Evolutionary conservation across 1,284 basidiomycete genomes (phyloP), one percentile per base, ranked within the genome.

Genomic region (Austropuccinia psidii): DNA sequence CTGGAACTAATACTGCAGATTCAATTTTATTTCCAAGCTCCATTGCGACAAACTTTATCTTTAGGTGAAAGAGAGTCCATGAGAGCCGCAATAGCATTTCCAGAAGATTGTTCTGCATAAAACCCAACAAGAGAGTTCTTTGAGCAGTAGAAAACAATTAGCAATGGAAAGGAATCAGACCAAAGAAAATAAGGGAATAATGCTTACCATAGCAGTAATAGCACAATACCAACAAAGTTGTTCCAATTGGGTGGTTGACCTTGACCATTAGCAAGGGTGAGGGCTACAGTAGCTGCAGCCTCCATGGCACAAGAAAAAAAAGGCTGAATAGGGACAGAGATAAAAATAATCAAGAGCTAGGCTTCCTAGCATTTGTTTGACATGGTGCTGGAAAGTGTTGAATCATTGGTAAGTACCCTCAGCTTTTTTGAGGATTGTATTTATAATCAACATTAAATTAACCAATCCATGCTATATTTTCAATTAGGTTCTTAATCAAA

Each of bases 31-130:
- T 82, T 80, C 93, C 93, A 96, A 43, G 79, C 79, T 76, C 90
- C 90, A 77, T 86, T 85, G 77, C 93, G 93, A 83, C 87, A 90
- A 79, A 90, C 90, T 82, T 89, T 90, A 45, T 93, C 94, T 84
- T 97, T 97, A 82, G 93, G 95, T 24, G 95, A 93, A 77, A 98
- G 90, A 19, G 94, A 97, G 81, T 97, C 94, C 94, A 97, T 98
- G 78, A 98, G 90, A 13, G 93, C 93, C 85, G 95, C 96, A 85
- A 98, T 95, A 49, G 93, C 93, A 82, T 98, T 96, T 83, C 94
- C 94, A 68, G 94, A 94, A 80, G 92, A 92, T 75, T 89, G 87
- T 83, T 98, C 95, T 83, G 97, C 94, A 84, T 96, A 91, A 87
- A 93, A 97, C 86, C 95, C 94, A 79, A 98, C 96, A 69, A 87